A percentile compares a stretch with the other conserved stretches of the same genome.
These are phyloP conservation scores for Candida manassasensis DNA, from an alignment of 805 yeast species.

Conservation along the genomic window DNA sequence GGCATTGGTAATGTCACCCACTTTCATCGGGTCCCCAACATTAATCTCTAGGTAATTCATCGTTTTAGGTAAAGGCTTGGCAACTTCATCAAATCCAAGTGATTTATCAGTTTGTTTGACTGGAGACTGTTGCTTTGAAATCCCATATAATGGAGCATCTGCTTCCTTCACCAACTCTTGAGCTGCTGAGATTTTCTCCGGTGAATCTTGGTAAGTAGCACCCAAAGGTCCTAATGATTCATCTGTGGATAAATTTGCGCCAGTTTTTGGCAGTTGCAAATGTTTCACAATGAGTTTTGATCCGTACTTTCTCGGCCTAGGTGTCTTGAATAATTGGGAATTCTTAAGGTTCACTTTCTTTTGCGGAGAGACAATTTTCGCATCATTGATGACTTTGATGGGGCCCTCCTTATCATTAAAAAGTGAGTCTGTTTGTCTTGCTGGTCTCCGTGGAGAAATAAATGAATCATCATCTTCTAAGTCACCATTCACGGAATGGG, in stretches of 20 bases:
- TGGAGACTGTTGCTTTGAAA: conserved; percentile 13
- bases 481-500: conserved; percentile 27
- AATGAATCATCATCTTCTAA: conserved; percentile 36
- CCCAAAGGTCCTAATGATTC: conserved; percentile 26
- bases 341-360: conserved; percentile 24
- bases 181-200: conserved; percentile 17
- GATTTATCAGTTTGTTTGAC: conserved; percentile 2
- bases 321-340: conserved; percentile 26
- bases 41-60: conserved; percentile 49
- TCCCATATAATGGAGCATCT: conserved; percentile 52
- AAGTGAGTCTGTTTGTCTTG: conserved; percentile 20
- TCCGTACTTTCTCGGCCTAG: conserved; percentile 27
- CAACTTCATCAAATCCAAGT: conserved; percentile 6
- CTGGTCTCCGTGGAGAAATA: conserved; percentile 13
- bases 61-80: conserved; percentile 7
- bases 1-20: conserved; percentile 84
- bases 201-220: conserved; percentile 9
- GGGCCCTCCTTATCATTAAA: conserved; percentile 33
- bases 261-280: conserved; percentile 13
- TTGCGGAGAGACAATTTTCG: conserved; percentile 10
- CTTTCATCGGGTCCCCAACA: conserved; percentile 87
- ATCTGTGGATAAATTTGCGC: conserved; percentile 6
- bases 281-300: conserved; percentile 27
- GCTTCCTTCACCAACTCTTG: conserved; percentile 40
- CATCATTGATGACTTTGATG: conserved; percentile 13